These are phyloP conservation scores for Gastrolobium bilobum DNA, from an alignment of 306 rosid genomes.

Conservation along the genomic window DNA sequence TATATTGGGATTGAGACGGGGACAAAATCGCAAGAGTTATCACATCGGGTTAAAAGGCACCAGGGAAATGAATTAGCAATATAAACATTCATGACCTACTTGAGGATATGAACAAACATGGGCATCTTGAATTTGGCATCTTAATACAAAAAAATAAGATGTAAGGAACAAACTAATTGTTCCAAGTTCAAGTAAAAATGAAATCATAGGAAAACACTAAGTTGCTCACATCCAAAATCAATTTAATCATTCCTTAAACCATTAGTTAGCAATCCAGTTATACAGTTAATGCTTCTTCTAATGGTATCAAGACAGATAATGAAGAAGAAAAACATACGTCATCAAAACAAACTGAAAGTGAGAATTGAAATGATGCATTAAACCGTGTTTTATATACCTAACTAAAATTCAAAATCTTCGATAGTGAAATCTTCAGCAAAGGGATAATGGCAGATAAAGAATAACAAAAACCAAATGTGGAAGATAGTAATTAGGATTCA, in stretches of 20 bases:
- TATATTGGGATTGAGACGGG: background rate
- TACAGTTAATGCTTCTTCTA: background rate
- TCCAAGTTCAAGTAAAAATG: background rate
- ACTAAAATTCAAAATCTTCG: background rate
- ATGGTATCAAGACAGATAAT: background rate
- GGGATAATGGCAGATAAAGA: background rate
- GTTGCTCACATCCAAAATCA: background rate
- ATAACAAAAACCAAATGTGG: background rate
- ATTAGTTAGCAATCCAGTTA: constrained; percentile 19
- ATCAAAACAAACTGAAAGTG: background rate
- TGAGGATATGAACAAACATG: background rate
- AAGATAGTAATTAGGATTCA: background rate
- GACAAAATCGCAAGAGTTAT: background rate
- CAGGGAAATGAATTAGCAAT: background rate
- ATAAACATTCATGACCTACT: constrained; percentile 2
- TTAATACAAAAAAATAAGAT: background rate
- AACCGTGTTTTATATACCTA: background rate
- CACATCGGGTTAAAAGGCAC: background rate
- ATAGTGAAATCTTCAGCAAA: background rate
- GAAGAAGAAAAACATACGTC: background rate
- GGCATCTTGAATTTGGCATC: background rate
- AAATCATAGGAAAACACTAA: constrained; percentile 2
- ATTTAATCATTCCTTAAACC: background rate
- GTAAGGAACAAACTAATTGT: background rate
- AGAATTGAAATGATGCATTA: background rate